Evolutionary conservation across 2,329 filamentous ascomycete species (phyloP), one percentile per base, ranked within the genome.

Genomic region (Colletotrichum sp.): DNA sequence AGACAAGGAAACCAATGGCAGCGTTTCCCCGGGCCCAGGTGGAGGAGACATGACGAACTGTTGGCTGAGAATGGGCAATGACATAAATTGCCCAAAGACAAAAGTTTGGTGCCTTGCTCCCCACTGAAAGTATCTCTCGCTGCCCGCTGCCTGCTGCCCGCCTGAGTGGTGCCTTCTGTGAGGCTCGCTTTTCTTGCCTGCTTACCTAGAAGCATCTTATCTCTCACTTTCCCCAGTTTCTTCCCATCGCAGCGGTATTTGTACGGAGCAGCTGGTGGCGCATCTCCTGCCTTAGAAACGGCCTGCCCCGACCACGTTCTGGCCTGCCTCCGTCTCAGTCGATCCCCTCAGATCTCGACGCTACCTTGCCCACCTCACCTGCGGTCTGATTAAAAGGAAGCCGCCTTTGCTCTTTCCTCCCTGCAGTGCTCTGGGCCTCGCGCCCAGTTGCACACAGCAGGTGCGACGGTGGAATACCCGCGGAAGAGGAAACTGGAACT

Each of bases 21-120:
- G 52, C 30, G 70, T 39, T 65, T 65, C 60, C 55, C 36, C 15
- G 24, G 65, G 16, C 70, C 71, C 77, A 77, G 74, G 77, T 78
- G 77, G 77, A 77, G 67, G 67, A 75, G 36, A 21, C 26, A 78
- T 77, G 77, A 78, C 77, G 77, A 77, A 75, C 68, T 75, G 77
- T 78, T 77, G 77, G 77, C 69, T 69, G 65, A 67, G 62, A 70
- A 69, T 69, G 69, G 65, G 44, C 39, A 65, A 75, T 76, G 72
- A 76, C 76, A 77, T 76, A 63, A 72, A 63, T 52, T 67, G 65
- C 30, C 64, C 63, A 64, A 77, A 64, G 60, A 57, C 57, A 65
- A 76, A 76, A 69, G 70, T 73, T 69, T 65, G 64, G 52, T 52
- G 36, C 69, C 59, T 34, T 32, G 49, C 39, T 32, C 68, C 55